Percentiles rank a stretch among this genome's conserved stretches.
Evolutionary conservation across 2,329 filamentous ascomycete species (phyloP).

Genomic region (Nannizziopsis barbatae): DNA sequence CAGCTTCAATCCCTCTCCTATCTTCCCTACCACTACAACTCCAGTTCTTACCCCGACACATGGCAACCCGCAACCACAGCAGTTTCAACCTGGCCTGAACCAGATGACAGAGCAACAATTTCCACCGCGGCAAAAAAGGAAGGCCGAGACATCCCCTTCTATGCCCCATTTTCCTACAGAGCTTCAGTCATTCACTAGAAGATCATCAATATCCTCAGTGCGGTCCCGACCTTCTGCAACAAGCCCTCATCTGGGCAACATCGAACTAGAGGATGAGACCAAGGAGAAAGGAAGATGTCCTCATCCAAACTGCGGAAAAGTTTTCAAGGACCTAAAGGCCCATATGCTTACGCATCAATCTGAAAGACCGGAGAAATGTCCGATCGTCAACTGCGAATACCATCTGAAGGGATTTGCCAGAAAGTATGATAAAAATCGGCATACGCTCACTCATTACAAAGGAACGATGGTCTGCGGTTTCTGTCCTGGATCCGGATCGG

Average conservation of each 20-base stretch:
- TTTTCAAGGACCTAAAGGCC: conserved; percentile 84
- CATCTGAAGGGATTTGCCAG: conserved; percentile 83
- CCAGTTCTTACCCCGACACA: conserved; percentile 20
- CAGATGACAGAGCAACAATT: conserved; percentile 13
- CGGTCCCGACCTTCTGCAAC: conserved; percentile 53
- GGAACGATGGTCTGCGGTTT: conserved; percentile 96
- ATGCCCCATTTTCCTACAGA: conserved; percentile 46
- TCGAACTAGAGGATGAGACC: conserved; percentile 50
- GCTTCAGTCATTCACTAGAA: conserved; percentile 37
- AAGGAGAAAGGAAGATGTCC: conserved; percentile 61
- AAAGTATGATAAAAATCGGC: conserved; percentile 93
- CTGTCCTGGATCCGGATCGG: conserved; percentile 77
- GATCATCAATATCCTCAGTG: conserved; percentile 59
- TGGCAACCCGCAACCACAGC: conserved; percentile 17
- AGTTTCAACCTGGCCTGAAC: not conserved
- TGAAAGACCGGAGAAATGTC: conserved; percentile 87
- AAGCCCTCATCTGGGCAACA: conserved; percentile 41
- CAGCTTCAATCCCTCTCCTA: conserved; percentile 26
- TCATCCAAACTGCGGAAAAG: conserved; percentile 69
- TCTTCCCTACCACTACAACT: conserved; percentile 25
- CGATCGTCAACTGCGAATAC: conserved; percentile 84
- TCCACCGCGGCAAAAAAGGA: conserved; percentile 19
- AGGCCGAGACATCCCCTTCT: conserved; percentile 49
- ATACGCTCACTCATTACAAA: conserved; percentile 92
- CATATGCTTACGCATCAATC: conserved; percentile 91